phyloP scores from a whole-genome alignment of 2,329 filamentous ascomycete species.

The Fusarium heterosporum region DNA sequence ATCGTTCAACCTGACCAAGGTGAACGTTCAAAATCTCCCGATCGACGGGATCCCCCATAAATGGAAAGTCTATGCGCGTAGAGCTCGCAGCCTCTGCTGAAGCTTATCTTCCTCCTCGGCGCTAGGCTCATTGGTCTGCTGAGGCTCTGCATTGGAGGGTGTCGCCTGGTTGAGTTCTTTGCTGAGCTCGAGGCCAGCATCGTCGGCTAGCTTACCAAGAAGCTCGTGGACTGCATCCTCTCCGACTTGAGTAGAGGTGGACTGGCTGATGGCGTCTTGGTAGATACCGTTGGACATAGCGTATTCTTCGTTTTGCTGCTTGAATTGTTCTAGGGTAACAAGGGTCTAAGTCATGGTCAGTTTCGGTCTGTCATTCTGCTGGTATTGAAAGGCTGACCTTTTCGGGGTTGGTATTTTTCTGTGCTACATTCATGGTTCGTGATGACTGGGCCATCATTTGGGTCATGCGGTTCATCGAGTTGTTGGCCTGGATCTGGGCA shows the following conservation, averaged over 20 bases:
- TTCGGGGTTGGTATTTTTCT: conserved; percentile 70
- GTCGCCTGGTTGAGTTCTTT: conserved; percentile 75
- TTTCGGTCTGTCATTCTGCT: not conserved
- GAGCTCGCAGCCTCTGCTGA: conserved; percentile 68
- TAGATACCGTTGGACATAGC: conserved; percentile 79
- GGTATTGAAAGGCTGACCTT: conserved; percentile 52
- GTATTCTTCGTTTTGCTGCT: conserved; percentile 72
- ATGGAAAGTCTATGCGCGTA: conserved; percentile 59
- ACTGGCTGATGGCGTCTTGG: conserved; percentile 84
- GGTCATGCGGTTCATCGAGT: conserved; percentile 74
- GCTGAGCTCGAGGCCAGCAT: conserved; percentile 84
- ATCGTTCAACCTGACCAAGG: not conserved
- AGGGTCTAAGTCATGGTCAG: conserved; percentile 60
- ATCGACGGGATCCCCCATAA: not conserved
- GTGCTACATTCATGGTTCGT: conserved; percentile 68
- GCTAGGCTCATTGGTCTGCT: conserved; percentile 72
- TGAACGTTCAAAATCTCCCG: not conserved
- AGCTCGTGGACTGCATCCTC: conserved; percentile 88
- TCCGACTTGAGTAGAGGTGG: conserved; percentile 78
- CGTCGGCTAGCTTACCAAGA: conserved; percentile 87
- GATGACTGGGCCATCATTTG: conserved; percentile 72
- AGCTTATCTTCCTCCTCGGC: conserved; percentile 84
- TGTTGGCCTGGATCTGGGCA: conserved; percentile 73
- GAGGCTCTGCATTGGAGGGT: conserved; percentile 68
- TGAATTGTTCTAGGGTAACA: conserved; percentile 70